phyloP scores from a whole-genome alignment of 345 rosid species.

The Euphorbia tirucalli region DNA sequence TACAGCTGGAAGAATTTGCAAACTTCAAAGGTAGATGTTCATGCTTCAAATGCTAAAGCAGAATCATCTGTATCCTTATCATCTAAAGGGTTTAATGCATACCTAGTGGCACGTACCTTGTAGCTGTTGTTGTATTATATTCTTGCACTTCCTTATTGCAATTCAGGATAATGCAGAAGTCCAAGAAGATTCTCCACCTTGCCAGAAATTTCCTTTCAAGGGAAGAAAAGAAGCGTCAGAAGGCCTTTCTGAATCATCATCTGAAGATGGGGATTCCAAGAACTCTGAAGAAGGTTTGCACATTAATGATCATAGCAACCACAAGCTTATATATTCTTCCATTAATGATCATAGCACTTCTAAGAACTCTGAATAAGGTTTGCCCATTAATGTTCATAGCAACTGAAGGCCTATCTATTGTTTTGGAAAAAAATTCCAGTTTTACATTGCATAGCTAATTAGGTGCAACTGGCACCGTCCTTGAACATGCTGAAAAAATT shows the following conservation, averaged over 20 bases:
- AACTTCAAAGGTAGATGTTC: constrained; percentile 38
- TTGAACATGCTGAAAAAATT: background rate
- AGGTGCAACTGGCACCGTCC: background rate
- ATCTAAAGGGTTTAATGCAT: constrained; percentile 8
- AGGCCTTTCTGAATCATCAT: constrained; percentile 40
- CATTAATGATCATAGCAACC: constrained; percentile 27
- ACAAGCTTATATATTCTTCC: background rate
- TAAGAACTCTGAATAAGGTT: constrained; percentile 49
- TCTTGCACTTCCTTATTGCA: constrained; percentile 45
- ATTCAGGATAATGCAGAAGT: constrained; percentile 52
- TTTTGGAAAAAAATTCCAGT: background rate
- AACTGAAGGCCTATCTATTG: constrained; percentile 8
- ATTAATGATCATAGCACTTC: constrained; percentile 33
- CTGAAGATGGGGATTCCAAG: constrained; percentile 48
- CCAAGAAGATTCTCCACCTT: constrained; percentile 36
- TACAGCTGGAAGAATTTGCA: constrained; percentile 39
- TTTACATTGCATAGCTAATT: background rate
- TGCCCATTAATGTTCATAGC: constrained; percentile 34
- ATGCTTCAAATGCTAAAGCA: constrained; percentile 34
- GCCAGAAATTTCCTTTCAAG: constrained; percentile 29
- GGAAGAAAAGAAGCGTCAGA: constrained; percentile 37
- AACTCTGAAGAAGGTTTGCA: constrained; percentile 52
- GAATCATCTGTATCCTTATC: constrained; percentile 54
- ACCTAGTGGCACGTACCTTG: constrained; percentile 4
- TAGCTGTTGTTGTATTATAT: constrained; percentile 20